Base-by-base conservation (phyloP, 2,329 filamentous ascomycete species). In the Phoma herbarum region DNA sequence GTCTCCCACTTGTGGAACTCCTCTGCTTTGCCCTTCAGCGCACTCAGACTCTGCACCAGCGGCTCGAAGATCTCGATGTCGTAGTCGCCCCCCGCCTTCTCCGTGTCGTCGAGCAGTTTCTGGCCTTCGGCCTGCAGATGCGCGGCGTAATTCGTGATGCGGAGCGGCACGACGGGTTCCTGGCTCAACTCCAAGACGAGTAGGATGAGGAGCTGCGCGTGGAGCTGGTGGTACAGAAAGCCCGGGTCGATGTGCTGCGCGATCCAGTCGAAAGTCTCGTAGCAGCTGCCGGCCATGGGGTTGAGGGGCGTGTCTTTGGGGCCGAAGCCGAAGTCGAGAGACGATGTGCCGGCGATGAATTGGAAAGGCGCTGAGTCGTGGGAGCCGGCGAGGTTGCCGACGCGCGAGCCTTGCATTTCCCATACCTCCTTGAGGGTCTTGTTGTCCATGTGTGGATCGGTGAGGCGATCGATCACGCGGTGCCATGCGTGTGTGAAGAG, bases 331-430 rank as follows among this genome's bases (percentile, higher is more conserved):
- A 99, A 86, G 74, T 98, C 93, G 55, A 99, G 82, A 11, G 91
- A 93, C 43, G 92, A 94, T 8, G 88, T 93, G 51, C 95, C 95
- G 0, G 92, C 92, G 49, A 98, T 91, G 73, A 94, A 87, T 77
- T 96, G 94, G 76, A 98, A 99, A 2, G 93, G 88, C 2, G 93
- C 90, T 69, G 92, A 95, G 77, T 98, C 95, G 65, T 92, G 90
- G 10, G 85, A 88, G 4, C 88, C 88, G 12, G 89, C 92, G 0
- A 96, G 83, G 2, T 87, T 86, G 44, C 88, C 87, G 0, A 98
- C 81, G 28, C 84, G 80, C 22, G 64, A 64, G 14, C 84, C 80
- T 2, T 84, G 81, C 18, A 83, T 80, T n/a, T 92, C 86, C 92
- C 93, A 98, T 2, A 93, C 80, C 22, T 90, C 82, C 45, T 86